Conservation (phyloP, 2,329 filamentous ascomycete genomes). For the Claviceps africana region DNA sequence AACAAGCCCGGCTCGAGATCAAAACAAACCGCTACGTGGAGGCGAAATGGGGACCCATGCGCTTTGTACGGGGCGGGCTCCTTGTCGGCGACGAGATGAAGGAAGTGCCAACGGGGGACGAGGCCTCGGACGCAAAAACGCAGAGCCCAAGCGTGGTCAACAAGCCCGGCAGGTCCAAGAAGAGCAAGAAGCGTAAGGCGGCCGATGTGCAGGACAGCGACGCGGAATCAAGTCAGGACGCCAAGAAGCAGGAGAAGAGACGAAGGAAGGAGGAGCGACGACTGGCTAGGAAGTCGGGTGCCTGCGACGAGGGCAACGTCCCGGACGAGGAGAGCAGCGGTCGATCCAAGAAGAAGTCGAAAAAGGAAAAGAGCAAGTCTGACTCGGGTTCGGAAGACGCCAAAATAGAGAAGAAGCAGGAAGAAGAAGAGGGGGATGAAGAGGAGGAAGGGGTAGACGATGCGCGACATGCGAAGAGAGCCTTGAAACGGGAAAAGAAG, state of each 20-base stretch:
- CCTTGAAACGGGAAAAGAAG: slow-evolving; percentile 26
- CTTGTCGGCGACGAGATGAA: slow-evolving; percentile 43
- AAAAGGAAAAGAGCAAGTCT: slow-evolving; percentile 23
- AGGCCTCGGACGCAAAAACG: slow-evolving; percentile 7
- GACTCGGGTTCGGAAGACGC: slow-evolving; percentile 10
- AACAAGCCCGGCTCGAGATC: slow-evolving; percentile 51
- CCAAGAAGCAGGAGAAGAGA: slow-evolving; percentile 22
- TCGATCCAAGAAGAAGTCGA: slow-evolving; percentile 28
- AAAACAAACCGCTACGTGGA: slow-evolving; percentile 63
- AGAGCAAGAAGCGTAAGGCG: slow-evolving; percentile 35
- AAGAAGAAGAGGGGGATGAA: slow-evolving; percentile 26
- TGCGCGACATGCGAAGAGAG: slow-evolving; percentile 17
- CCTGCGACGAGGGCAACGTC: slow-evolving; percentile 9
- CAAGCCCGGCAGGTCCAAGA: slow-evolving; percentile 21
- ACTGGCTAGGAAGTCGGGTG: slow-evolving; percentile 13
- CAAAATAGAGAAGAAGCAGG: slow-evolving; percentile 8
- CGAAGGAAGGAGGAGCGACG: slow-evolving; percentile 23
- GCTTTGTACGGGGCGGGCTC: slow-evolving; percentile 78
- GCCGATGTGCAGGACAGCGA: slow-evolving; percentile 21
- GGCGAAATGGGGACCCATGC: slow-evolving; percentile 63
- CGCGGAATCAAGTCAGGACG: slow-evolving; percentile 3
- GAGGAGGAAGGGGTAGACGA: too few relatives aligned
- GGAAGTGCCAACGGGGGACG: slow-evolving; percentile 14
- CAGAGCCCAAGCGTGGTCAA: slow-evolving; percentile 9
- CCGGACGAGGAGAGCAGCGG: slow-evolving; percentile 18